phyloP scores from a whole-genome alignment of 768 basidiomycete genomes.

The Suillus plorans region DNA sequence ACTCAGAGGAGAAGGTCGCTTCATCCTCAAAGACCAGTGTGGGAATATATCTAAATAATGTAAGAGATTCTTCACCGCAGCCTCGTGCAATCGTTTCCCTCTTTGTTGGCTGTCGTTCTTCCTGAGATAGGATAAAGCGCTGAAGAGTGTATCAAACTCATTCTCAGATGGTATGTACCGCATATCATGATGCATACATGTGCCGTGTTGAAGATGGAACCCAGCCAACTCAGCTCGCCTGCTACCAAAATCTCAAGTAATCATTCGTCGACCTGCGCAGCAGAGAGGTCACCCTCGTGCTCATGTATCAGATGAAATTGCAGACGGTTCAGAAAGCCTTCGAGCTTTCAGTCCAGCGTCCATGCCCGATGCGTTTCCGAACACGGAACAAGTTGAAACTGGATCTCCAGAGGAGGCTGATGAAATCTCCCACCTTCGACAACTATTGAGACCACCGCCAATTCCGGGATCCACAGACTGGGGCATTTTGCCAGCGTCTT shows the following conservation, averaged over 20 bases:
- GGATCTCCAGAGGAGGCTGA: conserved; percentile 26
- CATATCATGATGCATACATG: neutral
- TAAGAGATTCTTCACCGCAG: conserved; percentile 53
- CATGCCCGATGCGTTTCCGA: neutral
- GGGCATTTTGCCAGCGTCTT: conserved; percentile 69
- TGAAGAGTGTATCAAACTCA: conserved; percentile 33
- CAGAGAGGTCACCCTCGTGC: conserved; percentile 50
- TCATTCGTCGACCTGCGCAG: conserved; percentile 53
- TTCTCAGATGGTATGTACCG: conserved; percentile 30
- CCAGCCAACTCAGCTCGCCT: conserved; percentile 35
- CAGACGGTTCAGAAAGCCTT: conserved; percentile 17
- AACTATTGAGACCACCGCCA: conserved; percentile 58
- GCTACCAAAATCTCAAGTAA: conserved; percentile 52
- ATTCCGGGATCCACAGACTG: conserved; percentile 68
- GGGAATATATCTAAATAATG: conserved; percentile 39
- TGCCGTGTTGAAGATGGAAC: neutral
- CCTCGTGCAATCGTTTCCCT: conserved; percentile 55
- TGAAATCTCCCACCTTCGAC: conserved; percentile 55
- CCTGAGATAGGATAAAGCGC: conserved; percentile 63
- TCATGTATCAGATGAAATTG: conserved; percentile 49
- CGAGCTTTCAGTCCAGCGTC: neutral
- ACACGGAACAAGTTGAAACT: neutral
- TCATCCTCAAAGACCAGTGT: conserved; percentile 24
- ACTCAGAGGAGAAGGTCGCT: conserved; percentile 45
- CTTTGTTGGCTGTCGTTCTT: conserved; percentile 60